These are phyloP conservation scores for Didymella glomerata DNA, from an alignment of 2,329 filamentous ascomycete genomes.

Conservation along the genomic window DNA sequence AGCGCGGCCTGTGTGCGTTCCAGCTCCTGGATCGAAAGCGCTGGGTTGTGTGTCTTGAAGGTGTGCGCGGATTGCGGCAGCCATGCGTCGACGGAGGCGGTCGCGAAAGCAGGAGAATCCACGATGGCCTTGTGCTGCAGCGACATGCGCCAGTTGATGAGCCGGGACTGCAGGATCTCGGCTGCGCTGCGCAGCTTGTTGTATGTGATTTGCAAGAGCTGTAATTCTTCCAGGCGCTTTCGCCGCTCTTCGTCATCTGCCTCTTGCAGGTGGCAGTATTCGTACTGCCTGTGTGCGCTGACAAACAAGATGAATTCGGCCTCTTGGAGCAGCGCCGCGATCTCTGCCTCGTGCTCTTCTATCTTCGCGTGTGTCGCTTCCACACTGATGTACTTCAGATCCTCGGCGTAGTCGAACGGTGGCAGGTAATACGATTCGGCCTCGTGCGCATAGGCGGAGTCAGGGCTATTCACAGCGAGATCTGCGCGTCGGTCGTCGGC, in stretches of 20 bases:
- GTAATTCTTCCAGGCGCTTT: constrained; percentile 29
- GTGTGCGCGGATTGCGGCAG: constrained; percentile 20
- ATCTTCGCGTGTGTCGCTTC: constrained; percentile 23
- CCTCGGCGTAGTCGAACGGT: constrained; percentile 34
- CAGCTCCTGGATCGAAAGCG: constrained; percentile 31
- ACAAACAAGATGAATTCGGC: constrained; percentile 32
- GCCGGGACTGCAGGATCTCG: constrained; percentile 27
- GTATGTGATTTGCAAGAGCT: constrained; percentile 31
- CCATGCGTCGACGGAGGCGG: constrained; percentile 22
- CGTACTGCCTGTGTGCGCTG: constrained; percentile 32
- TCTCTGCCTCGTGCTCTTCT: constrained; percentile 28
- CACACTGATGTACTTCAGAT: constrained; percentile 28
- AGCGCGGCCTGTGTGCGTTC: constrained; percentile 28
- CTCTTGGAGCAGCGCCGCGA: constrained; percentile 27
- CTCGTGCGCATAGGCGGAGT: constrained; percentile 13
- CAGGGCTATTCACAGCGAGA: not conserved
- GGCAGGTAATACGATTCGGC: constrained; percentile 29
- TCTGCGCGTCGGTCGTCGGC: not conserved
- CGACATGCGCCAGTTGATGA: constrained; percentile 28
- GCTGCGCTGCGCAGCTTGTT: constrained; percentile 30
- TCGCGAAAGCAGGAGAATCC: constrained; percentile 13
- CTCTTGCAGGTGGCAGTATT: constrained; percentile 28
- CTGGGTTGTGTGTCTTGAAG: constrained; percentile 25
- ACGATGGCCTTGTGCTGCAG: constrained; percentile 32
- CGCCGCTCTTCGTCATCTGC: constrained; percentile 30